Percentiles rank a stretch among this genome's conserved stretches.
Conservation (phyloP, 202 grass and related monocot species). For the Sporobolus alterniflorus region DNA sequence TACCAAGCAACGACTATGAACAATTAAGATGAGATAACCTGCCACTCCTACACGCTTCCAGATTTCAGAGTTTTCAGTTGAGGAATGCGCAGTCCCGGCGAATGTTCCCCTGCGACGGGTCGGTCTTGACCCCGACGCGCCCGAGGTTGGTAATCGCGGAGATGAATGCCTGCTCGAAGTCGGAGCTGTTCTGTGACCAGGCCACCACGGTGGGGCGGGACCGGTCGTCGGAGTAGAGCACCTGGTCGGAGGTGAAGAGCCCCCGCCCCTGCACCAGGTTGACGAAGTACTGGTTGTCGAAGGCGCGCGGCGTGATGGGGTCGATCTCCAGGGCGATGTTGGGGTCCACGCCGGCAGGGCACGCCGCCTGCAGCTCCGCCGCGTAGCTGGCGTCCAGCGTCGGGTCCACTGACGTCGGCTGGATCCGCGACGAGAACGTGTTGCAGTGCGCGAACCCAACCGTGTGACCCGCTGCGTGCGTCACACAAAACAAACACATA, state of each 20-base stretch:
- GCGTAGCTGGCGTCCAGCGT: conserved; percentile 69
- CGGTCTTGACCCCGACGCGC: conserved; percentile 89
- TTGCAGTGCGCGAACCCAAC: conserved; percentile 79
- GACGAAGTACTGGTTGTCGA: conserved; percentile 97
- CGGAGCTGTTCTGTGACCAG: conserved; percentile 59
- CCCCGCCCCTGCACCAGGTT: conserved; percentile 81
- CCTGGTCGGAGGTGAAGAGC: conserved; percentile 82
- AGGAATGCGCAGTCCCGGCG: conserved; percentile 78
- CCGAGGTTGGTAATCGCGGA: conserved; percentile 77
- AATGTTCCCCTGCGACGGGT: conserved; percentile 67
- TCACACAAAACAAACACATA: neutral
- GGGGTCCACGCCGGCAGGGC: conserved; percentile 69
- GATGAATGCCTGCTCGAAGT: conserved; percentile 67
- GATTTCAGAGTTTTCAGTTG: conserved; percentile 19
- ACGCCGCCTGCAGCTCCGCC: conserved; percentile 64
- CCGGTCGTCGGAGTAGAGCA: conserved; percentile 65
- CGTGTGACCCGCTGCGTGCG: conserved; percentile 75
- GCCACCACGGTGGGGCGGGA: conserved; percentile 65
- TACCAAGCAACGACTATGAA: conserved; percentile 13
- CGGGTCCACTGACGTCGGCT: conserved; percentile 54
- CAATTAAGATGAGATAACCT: conserved; percentile 14
- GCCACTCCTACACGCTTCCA: neutral
- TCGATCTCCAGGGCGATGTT: conserved; percentile 72
- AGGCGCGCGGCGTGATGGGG: conserved; percentile 62
- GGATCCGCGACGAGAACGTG: conserved; percentile 65